These are phyloP conservation scores for Pseudocercospora musae DNA, from an alignment of 2,329 filamentous ascomycete genomes.

Conservation along the genomic window DNA sequence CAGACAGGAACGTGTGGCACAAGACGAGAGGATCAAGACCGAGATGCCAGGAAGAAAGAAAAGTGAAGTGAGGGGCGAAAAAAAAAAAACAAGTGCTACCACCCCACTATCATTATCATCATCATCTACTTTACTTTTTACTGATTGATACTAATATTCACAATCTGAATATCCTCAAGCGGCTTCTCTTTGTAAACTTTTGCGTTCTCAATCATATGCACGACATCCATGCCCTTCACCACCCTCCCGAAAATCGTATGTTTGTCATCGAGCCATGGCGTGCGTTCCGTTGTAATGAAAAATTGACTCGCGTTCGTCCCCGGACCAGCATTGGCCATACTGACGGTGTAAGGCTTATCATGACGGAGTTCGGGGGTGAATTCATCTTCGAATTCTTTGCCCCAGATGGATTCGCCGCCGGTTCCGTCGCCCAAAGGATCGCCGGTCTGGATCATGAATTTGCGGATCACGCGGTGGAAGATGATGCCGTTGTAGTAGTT, in stretches of 20 bases:
- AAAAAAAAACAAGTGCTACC: too few relatives aligned
- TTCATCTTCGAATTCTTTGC: conserved; percentile 88
- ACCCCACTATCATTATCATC: too few relatives aligned
- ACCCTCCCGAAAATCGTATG: conserved; percentile 95
- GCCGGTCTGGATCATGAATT: conserved; percentile 95
- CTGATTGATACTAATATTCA: conserved; percentile 62
- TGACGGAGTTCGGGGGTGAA: conserved; percentile 80
- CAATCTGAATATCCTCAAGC: conserved; percentile 94
- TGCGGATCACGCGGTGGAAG: conserved; percentile 94
- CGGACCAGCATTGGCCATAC: conserved; percentile 96
- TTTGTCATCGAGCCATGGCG: conserved; percentile 92
- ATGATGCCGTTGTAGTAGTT: conserved; percentile 98
- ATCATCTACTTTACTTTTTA: neutral
- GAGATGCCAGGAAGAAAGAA: too few relatives aligned
- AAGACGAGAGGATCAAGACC: neutral
- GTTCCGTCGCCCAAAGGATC: conserved; percentile 87
- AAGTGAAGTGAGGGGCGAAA: too few relatives aligned
- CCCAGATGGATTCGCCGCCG: conserved; percentile 89
- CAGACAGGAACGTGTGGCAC: neutral
- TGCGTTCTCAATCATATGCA: conserved; percentile 91
- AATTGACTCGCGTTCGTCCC: conserved; percentile 97
- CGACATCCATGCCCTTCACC: conserved; percentile 85
- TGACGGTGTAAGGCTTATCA: conserved; percentile 93
- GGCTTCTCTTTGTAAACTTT: conserved; percentile 89
- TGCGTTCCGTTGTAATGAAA: conserved; percentile 97